These are phyloP conservation scores for Phaseolus lunatus DNA, from an alignment of 306 rosid genomes.

Conservation along the genomic window DNA sequence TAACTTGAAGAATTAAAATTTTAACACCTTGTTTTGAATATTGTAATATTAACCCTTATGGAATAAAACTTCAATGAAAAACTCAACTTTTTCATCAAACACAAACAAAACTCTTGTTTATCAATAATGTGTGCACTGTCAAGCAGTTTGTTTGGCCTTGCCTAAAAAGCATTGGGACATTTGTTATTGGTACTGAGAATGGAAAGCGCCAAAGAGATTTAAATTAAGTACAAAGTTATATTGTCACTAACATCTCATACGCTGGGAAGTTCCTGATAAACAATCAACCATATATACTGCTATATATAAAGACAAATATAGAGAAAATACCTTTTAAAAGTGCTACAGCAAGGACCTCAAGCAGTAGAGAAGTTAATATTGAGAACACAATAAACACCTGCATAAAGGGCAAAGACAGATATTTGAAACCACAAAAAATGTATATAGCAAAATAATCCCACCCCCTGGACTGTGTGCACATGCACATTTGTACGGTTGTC, in stretches of 20 bases:
- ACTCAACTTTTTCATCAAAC: conserved; percentile 12
- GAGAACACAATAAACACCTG: conserved; percentile 92
- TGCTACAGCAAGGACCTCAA: conserved; percentile 74
- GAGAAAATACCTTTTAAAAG: conserved; percentile 73
- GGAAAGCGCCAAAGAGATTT: background rate
- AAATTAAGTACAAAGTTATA: background rate
- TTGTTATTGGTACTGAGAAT: background rate
- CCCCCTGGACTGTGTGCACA: background rate
- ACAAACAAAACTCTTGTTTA: background rate
- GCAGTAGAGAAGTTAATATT: conserved; percentile 61
- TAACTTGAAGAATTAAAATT: background rate
- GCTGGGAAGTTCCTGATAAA: conserved; percentile 9
- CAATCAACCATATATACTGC: conserved; percentile 1
- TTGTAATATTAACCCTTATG: too few species aligned
- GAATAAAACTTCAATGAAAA: too few species aligned
- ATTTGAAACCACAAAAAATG: conserved; percentile 35
- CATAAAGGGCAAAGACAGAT: conserved; percentile 42
- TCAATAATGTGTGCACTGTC: background rate
- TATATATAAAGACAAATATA: background rate
- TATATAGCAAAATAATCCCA: conserved; percentile 16
- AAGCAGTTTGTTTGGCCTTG: background rate
- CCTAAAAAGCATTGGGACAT: conserved; percentile 17
- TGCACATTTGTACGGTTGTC: background rate
- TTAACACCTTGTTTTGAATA: too few species aligned
- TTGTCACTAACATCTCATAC: conserved; percentile 5